A percentile compares a stretch with the other conserved stretches of the same genome.
Conservation (phyloP, 805 yeast genomes). For the Tetrapisispora fleetii region DNA sequence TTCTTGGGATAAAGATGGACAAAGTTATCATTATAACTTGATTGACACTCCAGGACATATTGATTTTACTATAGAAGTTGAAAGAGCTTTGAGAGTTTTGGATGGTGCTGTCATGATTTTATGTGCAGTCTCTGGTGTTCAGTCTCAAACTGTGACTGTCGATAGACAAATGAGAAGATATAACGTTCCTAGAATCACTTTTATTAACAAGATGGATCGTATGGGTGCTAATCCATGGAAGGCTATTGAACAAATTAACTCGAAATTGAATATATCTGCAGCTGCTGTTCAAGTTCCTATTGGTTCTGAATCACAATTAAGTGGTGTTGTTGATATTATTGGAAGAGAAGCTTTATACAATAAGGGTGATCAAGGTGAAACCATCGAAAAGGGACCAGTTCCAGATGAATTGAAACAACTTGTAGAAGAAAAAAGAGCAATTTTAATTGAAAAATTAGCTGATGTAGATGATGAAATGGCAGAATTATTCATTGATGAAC, state of each 20-base stretch:
- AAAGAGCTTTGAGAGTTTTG: constrained; percentile 92
- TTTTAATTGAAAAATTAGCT: constrained; percentile 87
- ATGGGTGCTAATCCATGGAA: constrained; percentile 98
- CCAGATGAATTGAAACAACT: constrained; percentile 75
- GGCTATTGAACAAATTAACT: constrained; percentile 84
- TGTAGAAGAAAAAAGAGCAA: constrained; percentile 81
- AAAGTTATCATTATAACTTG: constrained; percentile 76
- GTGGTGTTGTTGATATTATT: constrained; percentile 87
- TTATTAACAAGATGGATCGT: constrained; percentile 97
- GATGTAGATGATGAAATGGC: constrained; percentile 98
- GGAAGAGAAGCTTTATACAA: constrained; percentile 80
- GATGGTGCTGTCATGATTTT: constrained; percentile 98
- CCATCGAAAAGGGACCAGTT: constrained; percentile 50
- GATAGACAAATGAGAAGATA: constrained; percentile 98
- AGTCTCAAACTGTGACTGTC: constrained; percentile 96
- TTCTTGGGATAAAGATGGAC: constrained; percentile 74
- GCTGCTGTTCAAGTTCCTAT: constrained; percentile 98
- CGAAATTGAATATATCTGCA: constrained; percentile 83
- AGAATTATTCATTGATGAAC: constrained; percentile 82
- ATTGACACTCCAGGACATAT: constrained; percentile 99
- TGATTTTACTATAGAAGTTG: constrained; percentile 97
- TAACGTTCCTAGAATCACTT: constrained; percentile 92
- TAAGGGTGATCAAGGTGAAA: constrained; percentile 87
- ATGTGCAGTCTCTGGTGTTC: constrained; percentile 98
- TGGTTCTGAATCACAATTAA: constrained; percentile 77